Evolutionary conservation across 129 eudicot genomes (phyloP), one percentile per base, ranked within the genome.

Genomic region (Escallonia herrerae): DNA sequence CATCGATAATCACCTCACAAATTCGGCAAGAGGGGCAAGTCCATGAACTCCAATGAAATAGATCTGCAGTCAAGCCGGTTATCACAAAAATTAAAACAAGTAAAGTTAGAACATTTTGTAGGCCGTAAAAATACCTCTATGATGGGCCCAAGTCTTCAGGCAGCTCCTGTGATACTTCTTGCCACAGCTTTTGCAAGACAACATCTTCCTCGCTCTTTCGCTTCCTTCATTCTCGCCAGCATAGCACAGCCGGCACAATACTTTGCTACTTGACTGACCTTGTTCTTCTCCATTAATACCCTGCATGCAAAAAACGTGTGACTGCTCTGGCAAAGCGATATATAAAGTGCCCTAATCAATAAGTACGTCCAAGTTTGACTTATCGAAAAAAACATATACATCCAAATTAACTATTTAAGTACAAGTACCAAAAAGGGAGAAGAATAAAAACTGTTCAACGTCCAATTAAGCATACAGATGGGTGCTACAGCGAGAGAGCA

Each of bases 11-110:
- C 72, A 90, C 97, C 91, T 90, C 97, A 67, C 97, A 90, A 47
- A 74, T 77, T 40, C 91, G 91, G 79, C 97, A 90, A 60, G 97
- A 84, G 71, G 97, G 95, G 67, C 97, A 90, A 40, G 82, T 60
- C 97, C 95, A 90, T 39, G 91, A 87, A 76, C 95, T 90, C 97
- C 97, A 90, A 49, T 93, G 96, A 80, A 93, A 93, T 52, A 93
- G 71, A 86, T 93, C 98, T 93, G 86, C 70, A 81, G 66, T 58
- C 39, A 72, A 75, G 40, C 48, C 46, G 55, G 61, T 69, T 59
- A 67, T 64, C 50, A 80, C 12, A 40, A 75, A 57, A 8, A 22
- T 52, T 56, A 66, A 44, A 53, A 66, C 54, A 43, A 4, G 68
- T 46, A 65, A 56, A 39, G 56, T 6, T 40, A 14, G n/a, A 69